These are phyloP conservation scores for Colletotrichum falcatum DNA, from an alignment of 2,329 filamentous ascomycete species.

Conservation along the genomic window DNA sequence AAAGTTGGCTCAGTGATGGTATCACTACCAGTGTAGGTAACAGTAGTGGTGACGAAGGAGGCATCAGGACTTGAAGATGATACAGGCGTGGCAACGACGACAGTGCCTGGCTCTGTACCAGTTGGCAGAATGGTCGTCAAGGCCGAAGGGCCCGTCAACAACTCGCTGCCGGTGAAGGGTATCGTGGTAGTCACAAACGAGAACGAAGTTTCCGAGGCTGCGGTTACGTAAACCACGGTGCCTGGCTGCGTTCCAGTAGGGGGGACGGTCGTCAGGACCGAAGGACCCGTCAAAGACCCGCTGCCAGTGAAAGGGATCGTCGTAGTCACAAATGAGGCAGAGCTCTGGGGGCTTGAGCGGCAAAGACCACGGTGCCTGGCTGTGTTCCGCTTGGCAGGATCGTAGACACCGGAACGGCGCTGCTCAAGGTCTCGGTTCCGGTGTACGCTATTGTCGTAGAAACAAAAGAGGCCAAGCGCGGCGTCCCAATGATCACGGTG, in stretches of 20 bases:
- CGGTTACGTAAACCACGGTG: conserved; percentile 9
- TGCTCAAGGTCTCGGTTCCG: background rate
- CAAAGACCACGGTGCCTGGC: conserved; percentile 5
- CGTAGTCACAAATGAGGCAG: background rate
- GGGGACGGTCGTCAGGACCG: background rate
- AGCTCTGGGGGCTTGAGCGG: background rate
- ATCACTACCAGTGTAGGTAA: conserved; percentile 4
- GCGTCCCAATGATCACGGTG: conserved; percentile 26
- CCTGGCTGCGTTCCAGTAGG: conserved; percentile 3
- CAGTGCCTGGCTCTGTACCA: conserved; percentile 29
- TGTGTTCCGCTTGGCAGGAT: conserved; percentile 4
- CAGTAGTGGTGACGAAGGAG: conserved; percentile 11
- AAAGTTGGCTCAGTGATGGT: background rate
- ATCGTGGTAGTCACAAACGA: conserved; percentile 9
- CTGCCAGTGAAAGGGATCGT: conserved; percentile 1
- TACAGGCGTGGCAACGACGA: conserved; percentile 12
- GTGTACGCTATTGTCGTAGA: conserved; percentile 7
- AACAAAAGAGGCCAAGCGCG: conserved; percentile 1
- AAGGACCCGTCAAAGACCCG: background rate
- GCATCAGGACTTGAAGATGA: background rate
- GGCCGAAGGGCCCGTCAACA: background rate
- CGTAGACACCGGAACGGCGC: background rate
- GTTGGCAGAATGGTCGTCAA: conserved; percentile 21
- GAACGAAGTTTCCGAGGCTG: background rate
- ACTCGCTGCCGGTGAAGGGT: background rate